These are phyloP conservation scores for Globisporangium nagaii DNA, from an alignment of 352 stramenopile species.

Conservation along the genomic window DNA sequence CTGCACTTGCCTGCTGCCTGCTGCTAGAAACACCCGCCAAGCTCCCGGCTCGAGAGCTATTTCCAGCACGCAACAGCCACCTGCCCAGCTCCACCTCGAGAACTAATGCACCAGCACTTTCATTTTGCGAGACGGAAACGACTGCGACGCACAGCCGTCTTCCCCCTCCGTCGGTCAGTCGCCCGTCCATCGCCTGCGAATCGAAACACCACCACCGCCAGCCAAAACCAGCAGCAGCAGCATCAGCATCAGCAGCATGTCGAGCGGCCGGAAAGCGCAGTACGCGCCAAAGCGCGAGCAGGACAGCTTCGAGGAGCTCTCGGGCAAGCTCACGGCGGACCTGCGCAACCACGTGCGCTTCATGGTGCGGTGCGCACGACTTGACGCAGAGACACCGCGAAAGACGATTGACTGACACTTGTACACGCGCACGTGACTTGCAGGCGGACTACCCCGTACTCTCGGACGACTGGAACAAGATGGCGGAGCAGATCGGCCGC, in stretches of 20 bases:
- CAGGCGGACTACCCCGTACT: slow-evolving; percentile 84
- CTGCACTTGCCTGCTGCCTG: too few relatives aligned
- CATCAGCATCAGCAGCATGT: slow-evolving; percentile 18
- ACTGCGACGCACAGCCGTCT: too few relatives aligned
- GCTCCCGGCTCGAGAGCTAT: too few relatives aligned
- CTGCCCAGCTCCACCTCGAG: too few relatives aligned
- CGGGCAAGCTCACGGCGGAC: slow-evolving; percentile 79
- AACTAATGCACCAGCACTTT: too few relatives aligned
- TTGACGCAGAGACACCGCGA: background rate
- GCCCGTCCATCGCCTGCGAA: too few relatives aligned
- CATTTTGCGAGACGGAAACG: too few relatives aligned
- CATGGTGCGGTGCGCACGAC: slow-evolving; percentile 34
- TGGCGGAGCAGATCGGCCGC: slow-evolving; percentile 84
- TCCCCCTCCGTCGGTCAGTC: too few relatives aligned
- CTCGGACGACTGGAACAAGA: slow-evolving; percentile 83
- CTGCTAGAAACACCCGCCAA: too few relatives aligned
- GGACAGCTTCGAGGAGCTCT: slow-evolving; percentile 82
- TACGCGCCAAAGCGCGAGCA: slow-evolving; percentile 53
- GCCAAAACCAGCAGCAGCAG: too few relatives aligned
- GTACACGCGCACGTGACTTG: too few relatives aligned
- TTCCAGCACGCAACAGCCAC: too few relatives aligned
- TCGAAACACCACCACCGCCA: background rate
- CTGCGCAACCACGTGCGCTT: slow-evolving; percentile 84
- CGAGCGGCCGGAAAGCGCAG: slow-evolving; percentile 46
- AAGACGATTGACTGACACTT: background rate